These are phyloP conservation scores for Fusarium marasasianum DNA, from an alignment of 2,329 filamentous ascomycete species.

Conservation along the genomic window DNA sequence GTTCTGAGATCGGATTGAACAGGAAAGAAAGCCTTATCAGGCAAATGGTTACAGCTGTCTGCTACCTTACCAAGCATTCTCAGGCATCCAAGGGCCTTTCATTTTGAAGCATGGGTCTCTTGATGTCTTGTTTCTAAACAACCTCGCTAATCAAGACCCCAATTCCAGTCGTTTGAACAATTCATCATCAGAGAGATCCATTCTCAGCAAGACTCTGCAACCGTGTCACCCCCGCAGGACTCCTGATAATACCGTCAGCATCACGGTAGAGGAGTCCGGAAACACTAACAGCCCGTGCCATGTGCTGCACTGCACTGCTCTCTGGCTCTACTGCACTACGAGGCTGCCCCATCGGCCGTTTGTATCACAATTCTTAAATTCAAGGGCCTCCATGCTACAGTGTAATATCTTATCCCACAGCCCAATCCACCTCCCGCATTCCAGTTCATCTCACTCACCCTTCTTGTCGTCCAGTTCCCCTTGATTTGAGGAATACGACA, in stretches of 20 bases:
- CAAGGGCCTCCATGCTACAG: conserved; percentile 22
- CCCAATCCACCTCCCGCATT: conserved; percentile 27
- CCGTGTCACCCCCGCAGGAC: conserved; percentile 13
- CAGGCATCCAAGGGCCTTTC: conserved; percentile 18
- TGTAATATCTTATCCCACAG: conserved; percentile 27
- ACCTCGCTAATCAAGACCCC: conserved; percentile 17
- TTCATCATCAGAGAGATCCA: neutral
- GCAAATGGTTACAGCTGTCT: neutral
- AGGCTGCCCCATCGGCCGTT: conserved; percentile 3
- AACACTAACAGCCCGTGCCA: neutral
- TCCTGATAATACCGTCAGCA: conserved; percentile 26
- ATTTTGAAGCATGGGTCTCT: conserved; percentile 16
- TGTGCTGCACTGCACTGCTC: neutral
- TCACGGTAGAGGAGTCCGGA: conserved; percentile 1
- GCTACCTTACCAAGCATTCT: neutral
- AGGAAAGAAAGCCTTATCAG: neutral
- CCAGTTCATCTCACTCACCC: conserved; percentile 30
- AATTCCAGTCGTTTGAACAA: neutral
- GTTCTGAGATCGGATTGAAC: neutral
- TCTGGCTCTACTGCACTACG: neutral
- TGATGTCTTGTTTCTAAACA: conserved; percentile 19
- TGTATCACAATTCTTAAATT: conserved; percentile 19
- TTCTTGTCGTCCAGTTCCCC: conserved; percentile 18
- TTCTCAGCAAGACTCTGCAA: conserved; percentile 3
- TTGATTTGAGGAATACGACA: conserved; percentile 17